Percentiles rank a stretch among this genome's conserved stretches.
These are phyloP conservation scores for Brassica cretica DNA, from an alignment of 345 rosid species.

Conservation along the genomic window DNA sequence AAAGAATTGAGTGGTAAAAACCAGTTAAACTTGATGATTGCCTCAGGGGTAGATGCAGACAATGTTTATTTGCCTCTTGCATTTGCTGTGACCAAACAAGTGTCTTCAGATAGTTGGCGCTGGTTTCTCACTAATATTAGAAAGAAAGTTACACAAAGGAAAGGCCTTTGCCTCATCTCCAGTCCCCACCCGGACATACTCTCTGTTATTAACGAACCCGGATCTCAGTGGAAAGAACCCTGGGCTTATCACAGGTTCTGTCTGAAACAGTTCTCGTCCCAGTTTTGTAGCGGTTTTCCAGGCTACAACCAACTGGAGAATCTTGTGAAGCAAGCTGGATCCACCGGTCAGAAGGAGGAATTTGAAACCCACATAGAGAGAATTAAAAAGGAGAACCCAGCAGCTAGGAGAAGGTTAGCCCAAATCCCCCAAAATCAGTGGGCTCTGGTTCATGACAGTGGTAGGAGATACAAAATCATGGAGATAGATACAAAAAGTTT, in stretches of 20 bases:
- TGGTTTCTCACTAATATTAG: constrained; percentile 18
- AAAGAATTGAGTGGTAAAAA: not conserved
- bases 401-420: constrained; percentile 19
- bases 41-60: not conserved
- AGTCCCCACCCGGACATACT: constrained; percentile 25
- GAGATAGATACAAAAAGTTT: not conserved
- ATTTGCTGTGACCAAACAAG: constrained; percentile 10
- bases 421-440: not conserved
- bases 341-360: not conserved
- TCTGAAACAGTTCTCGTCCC: not conserved
- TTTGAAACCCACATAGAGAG: not conserved
- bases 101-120: not conserved
- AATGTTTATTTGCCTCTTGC: not conserved
- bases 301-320: not conserved
- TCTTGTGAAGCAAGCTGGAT: not conserved
- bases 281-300: not conserved
- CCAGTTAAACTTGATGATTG: not conserved
- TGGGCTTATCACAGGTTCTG: constrained; percentile 16
- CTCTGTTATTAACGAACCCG: not conserved
- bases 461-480: constrained; percentile 5
- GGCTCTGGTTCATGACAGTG: constrained; percentile 27
- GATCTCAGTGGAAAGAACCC: constrained; percentile 15
- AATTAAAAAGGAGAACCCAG: not conserved
- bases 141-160: constrained; percentile 3
- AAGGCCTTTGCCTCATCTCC: constrained; percentile 15